phyloP scores from a whole-genome alignment of 192 early-diverging fungal genomes.

The Funneliformis mosseae region DNA sequence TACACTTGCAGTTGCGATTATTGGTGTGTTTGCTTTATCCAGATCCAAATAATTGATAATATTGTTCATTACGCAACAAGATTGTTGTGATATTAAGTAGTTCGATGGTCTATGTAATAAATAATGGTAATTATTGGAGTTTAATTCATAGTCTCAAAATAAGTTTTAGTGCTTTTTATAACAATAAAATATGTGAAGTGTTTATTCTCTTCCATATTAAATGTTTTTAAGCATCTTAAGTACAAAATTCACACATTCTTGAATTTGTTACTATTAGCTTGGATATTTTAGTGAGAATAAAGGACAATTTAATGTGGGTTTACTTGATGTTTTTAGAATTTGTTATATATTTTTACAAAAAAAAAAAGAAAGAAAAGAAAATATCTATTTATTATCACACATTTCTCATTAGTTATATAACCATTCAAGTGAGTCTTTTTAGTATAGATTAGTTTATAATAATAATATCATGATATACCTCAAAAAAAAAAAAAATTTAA shows the following conservation, averaged over 20 bases:
- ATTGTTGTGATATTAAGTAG: no score
- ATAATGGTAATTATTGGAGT: neutral
- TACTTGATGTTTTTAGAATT: no score
- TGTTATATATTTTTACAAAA: no score
- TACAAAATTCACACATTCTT: neutral
- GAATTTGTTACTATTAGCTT: neutral
- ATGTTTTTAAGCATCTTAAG: neutral
- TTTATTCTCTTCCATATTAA: neutral
- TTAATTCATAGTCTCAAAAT: neutral
- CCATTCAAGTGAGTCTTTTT: no score
- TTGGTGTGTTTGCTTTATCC: constrained; percentile 55
- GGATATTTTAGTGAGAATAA: neutral
- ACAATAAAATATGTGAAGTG: neutral
- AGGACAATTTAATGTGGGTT: neutral
- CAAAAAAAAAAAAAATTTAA: no score
- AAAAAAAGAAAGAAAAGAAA: no score
- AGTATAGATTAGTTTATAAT: no score
- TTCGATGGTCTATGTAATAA: no score
- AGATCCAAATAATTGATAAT: constrained; percentile 17
- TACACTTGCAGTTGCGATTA: constrained; percentile 54
- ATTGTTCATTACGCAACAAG: no score
- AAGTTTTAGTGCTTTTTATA: neutral
- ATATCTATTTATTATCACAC: no score
- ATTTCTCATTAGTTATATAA: no score
- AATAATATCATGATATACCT: no score